Conservation (phyloP, 768 basidiomycete genomes). For the Boletus rex-veris region DNA sequence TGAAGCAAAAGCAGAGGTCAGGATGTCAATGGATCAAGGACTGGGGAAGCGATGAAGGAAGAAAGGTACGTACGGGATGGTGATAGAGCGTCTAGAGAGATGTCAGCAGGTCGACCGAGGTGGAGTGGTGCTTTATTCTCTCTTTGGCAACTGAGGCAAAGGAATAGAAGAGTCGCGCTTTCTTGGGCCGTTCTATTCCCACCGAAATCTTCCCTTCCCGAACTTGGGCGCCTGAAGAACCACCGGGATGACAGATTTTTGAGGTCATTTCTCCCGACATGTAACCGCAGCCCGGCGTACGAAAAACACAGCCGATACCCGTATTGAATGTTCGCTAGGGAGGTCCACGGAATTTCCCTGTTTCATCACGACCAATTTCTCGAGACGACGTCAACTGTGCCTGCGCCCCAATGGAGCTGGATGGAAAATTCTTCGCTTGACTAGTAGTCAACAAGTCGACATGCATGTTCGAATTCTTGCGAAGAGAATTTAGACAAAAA, state of each 20-base stretch:
- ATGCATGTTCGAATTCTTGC: neutral
- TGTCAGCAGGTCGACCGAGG: constrained; percentile 22
- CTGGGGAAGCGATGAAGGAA: constrained; percentile 3
- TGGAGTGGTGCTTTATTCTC: constrained; percentile 32
- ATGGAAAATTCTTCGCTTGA: constrained; percentile 7
- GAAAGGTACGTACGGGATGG: constrained; percentile 20
- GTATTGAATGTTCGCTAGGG: neutral
- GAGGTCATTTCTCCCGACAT: constrained; percentile 9
- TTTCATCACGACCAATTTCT: constrained; percentile 2
- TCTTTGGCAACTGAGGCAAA: constrained; percentile 33
- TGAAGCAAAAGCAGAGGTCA: neutral
- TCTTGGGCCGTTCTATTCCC: constrained; percentile 29
- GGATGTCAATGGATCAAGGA: constrained; percentile 10
- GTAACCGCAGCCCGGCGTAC: constrained; percentile 1
- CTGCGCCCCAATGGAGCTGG: neutral
- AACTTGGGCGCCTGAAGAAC: constrained; percentile 16
- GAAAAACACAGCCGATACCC: constrained; percentile 5
- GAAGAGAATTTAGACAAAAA: neutral
- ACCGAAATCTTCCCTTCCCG: constrained; percentile 20
- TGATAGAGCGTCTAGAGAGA: constrained; percentile 26
- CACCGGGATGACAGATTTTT: constrained; percentile 4
- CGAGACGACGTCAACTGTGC: neutral
- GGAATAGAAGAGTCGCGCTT: constrained; percentile 28
- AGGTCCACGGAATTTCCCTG: neutral
- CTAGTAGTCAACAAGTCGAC: neutral